Percentiles rank a stretch among this genome's conserved stretches.
These are phyloP conservation scores for Wickerhamomyces sydowiorum DNA, from an alignment of 805 yeast genomes.

Conservation along the genomic window DNA sequence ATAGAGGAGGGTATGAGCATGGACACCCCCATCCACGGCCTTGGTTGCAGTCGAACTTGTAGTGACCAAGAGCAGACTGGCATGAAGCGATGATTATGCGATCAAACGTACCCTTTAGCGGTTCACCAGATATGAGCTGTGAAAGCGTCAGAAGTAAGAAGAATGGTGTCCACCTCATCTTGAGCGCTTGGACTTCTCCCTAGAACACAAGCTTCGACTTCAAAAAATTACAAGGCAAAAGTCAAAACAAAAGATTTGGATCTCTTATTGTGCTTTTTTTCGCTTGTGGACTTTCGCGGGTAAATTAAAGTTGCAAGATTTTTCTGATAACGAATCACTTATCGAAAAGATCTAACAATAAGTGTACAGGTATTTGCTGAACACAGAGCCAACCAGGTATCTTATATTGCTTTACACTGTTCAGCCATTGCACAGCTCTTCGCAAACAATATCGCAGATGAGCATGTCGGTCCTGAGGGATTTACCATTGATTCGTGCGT, in stretches of 20 bases:
- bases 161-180: background rate
- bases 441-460: too few species aligned
- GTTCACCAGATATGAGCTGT: constrained; percentile 3
- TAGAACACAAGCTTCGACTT: too few species aligned
- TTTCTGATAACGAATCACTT: constrained; percentile 8
- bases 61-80: constrained; percentile 11
- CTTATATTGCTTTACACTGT: too few species aligned
- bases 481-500: too few species aligned
- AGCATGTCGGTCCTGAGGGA: too few species aligned
- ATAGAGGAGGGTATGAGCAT: constrained; percentile 15
- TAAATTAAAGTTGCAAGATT: constrained; percentile 1
- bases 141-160: background rate
- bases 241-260: too few species aligned
- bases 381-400: too few species aligned
- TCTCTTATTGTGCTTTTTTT: background rate
- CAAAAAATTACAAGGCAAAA: too few species aligned
- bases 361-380: too few species aligned
- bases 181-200: too few species aligned
- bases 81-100: constrained; percentile 20
- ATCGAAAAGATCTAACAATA: background rate
- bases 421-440: too few species aligned
- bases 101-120: constrained; percentile 16
- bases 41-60: constrained; percentile 15
- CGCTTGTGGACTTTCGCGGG: background rate
- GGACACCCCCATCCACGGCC: constrained; percentile 9